phyloP scores from a whole-genome alignment of 1,139 yeast genomes.

The Candida freyschussii region DNA sequence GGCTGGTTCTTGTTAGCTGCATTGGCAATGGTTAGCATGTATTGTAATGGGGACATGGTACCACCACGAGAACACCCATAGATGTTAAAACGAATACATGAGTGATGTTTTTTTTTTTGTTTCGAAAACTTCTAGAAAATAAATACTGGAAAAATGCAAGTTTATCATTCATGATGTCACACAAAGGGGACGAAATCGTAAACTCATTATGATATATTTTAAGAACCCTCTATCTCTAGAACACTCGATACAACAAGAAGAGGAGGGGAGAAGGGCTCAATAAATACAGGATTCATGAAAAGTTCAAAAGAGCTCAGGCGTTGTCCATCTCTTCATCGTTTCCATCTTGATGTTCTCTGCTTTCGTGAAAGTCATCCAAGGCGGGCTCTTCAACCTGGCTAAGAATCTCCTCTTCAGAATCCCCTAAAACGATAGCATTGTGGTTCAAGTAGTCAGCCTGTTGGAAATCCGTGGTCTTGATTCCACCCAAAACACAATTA shows the following conservation, averaged over 20 bases:
- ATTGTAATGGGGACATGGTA: conserved; percentile 4
- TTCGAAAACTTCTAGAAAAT: too few species aligned
- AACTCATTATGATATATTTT: conserved; percentile 8
- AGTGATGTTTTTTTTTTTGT: too few species aligned
- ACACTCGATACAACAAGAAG: neutral
- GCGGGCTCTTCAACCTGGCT: conserved; percentile 20
- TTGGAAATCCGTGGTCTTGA: conserved; percentile 21
- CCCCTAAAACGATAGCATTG: conserved; percentile 26
- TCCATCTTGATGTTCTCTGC: conserved; percentile 1
- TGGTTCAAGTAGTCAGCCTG: conserved; percentile 21
- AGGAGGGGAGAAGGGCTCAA: neutral
- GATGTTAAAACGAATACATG: too few species aligned
- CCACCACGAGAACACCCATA: too few species aligned
- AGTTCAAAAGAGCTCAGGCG: conserved; percentile 1
- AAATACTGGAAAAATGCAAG: too few species aligned
- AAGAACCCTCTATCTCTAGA: too few species aligned
- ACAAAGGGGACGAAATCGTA: conserved; percentile 8
- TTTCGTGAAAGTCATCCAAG: conserved; percentile 7
- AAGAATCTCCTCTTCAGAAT: conserved; percentile 25
- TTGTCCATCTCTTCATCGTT: conserved; percentile 11
- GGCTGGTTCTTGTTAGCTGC: conserved; percentile 39
- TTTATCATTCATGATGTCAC: too few species aligned
- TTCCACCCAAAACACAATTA: conserved; percentile 87
- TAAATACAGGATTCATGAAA: neutral
- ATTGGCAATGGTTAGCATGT: conserved; percentile 1